Conservation (phyloP, 257 asterid genomes). For the Haberlea rhodopensis region DNA sequence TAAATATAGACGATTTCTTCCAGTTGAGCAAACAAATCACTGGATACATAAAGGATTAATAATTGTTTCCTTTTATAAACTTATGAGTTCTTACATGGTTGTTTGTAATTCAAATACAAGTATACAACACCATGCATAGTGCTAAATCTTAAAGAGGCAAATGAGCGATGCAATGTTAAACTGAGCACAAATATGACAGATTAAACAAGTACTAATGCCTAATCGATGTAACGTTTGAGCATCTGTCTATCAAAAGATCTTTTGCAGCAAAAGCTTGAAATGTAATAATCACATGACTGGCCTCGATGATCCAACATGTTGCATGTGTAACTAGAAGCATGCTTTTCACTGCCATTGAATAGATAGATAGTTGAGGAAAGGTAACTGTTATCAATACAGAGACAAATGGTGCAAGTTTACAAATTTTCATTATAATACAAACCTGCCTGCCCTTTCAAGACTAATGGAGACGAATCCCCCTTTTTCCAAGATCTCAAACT, state of each 20-base stretch:
- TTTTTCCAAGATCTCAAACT: slow-evolving; percentile 81
- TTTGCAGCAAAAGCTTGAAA: neutral
- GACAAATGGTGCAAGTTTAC: neutral
- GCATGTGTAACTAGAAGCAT: neutral
- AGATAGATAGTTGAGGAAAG: neutral
- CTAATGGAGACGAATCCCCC: slow-evolving; percentile 54
- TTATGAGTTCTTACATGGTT: neutral
- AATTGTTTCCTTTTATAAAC: slow-evolving; percentile 4
- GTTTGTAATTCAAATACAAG: neutral
- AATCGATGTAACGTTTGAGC: neutral
- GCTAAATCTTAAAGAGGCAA: neutral
- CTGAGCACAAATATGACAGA: neutral
- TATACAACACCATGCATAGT: neutral
- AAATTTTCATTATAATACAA: slow-evolving; percentile 14
- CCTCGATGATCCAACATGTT: neutral
- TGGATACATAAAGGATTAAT: neutral
- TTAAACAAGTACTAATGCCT: neutral
- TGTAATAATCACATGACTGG: neutral
- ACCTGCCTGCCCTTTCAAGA: slow-evolving; percentile 89
- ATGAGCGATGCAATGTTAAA: neutral
- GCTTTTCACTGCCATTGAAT: neutral
- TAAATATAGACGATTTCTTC: neutral
- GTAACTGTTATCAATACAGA: slow-evolving; percentile 4
- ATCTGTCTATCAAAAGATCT: neutral
- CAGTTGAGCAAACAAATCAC: slow-evolving; percentile 10